Evolutionary conservation across 208 protist genomes (phyloP).

Genomic region (Porcisia hertigi): DNA sequence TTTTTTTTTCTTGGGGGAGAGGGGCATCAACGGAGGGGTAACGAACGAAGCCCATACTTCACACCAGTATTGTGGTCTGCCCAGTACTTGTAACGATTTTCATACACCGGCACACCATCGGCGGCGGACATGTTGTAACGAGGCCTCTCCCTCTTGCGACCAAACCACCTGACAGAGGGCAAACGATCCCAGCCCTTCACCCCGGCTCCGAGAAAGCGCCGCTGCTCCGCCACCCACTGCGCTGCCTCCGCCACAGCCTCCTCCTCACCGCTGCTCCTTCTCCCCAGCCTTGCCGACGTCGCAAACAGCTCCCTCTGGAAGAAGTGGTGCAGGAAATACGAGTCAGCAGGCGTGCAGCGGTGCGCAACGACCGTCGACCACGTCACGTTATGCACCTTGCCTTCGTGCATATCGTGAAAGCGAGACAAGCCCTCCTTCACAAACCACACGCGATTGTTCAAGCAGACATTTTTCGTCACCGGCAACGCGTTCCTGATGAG

Average conservation of each 20-base stretch:
- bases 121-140: background rate
- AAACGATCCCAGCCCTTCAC: conserved; percentile 12
- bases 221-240: conserved; percentile 1
- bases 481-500: no score
- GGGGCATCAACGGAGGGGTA: no score
- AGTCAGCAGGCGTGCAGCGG: conserved; percentile 20
- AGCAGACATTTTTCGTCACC: background rate
- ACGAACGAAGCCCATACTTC: no score
- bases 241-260: background rate
- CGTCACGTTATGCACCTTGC: conserved; percentile 9
- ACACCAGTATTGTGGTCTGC: no score
- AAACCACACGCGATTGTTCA: background rate
- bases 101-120: conserved; percentile 21
- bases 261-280: background rate
- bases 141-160: background rate
- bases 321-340: conserved; percentile 13
- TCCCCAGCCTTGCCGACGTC: background rate
- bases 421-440: background rate
- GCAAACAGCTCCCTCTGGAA: conserved; percentile 5
- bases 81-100: conserved; percentile 7
- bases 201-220: background rate
- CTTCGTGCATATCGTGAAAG: conserved; percentile 22
- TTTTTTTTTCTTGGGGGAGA: no score
- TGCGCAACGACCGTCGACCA: conserved; percentile 24
- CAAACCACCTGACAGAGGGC: background rate